These are phyloP conservation scores for Neofusicoccum laricinum DNA, from an alignment of 2,329 filamentous ascomycete species.

Conservation along the genomic window DNA sequence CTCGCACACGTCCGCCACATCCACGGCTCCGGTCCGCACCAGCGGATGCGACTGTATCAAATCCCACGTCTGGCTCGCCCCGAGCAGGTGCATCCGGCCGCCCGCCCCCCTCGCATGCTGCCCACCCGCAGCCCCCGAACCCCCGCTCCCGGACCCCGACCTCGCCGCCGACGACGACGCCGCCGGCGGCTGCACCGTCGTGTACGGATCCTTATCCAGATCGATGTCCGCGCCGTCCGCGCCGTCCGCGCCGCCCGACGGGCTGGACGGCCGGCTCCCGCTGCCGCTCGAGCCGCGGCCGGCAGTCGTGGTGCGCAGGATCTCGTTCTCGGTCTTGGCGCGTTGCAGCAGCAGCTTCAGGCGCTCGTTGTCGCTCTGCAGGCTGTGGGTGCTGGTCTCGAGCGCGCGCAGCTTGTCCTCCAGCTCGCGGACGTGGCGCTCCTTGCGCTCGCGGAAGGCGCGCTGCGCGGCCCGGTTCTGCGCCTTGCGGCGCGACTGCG, in stretches of 20 bases:
- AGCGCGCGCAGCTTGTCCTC: conserved; percentile 79
- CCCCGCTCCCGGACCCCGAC: neutral
- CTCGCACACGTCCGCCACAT: conserved; percentile 78
- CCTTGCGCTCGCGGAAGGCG: conserved; percentile 93
- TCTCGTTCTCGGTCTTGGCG: conserved; percentile 86
- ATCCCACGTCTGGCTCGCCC: conserved; percentile 83
- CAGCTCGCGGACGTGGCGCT: conserved; percentile 88
- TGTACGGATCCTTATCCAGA: neutral
- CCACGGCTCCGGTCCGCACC: conserved; percentile 73
- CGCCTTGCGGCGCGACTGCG: conserved; percentile 60
- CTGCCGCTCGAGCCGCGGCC: neutral
- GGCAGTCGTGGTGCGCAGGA: conserved; percentile 55
- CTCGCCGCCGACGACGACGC: neutral
- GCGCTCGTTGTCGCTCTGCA: conserved; percentile 80
- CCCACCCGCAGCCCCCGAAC: neutral
- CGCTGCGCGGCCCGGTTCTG: conserved; percentile 79
- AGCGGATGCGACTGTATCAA: conserved; percentile 77
- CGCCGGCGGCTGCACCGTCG: neutral
- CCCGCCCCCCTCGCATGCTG: conserved; percentile 47
- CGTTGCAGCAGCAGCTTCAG: conserved; percentile 81
- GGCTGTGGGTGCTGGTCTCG: conserved; percentile 68
- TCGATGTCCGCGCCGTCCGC: neutral
- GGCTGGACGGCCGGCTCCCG: neutral
- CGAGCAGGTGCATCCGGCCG: conserved; percentile 49
- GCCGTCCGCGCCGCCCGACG: neutral